Conservation (phyloP, 2,329 filamentous ascomycete genomes). For the Graphilbum ipis-grandicollis region DNA sequence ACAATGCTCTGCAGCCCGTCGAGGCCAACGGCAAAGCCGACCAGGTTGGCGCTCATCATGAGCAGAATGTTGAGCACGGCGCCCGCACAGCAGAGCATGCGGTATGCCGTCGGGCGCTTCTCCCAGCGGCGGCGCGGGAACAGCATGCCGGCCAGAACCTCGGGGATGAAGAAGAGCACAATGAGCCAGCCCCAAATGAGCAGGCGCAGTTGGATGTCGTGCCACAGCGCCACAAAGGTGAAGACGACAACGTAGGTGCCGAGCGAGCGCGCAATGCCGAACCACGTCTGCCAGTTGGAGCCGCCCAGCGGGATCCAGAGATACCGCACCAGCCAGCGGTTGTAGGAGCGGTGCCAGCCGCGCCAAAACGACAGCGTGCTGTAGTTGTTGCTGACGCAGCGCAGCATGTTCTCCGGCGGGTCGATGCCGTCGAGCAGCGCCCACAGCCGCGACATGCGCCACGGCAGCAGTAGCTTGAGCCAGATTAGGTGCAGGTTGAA, state of each 20-base stretch:
- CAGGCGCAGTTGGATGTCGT: constrained; percentile 81
- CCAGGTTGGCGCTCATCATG: constrained; percentile 91
- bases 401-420: constrained; percentile 94
- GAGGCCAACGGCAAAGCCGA: constrained; percentile 83
- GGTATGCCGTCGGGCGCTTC: constrained; percentile 50
- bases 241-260: constrained; percentile 73
- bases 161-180: constrained; percentile 82
- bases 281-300: constrained; percentile 27
- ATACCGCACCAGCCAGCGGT: constrained; percentile 87
- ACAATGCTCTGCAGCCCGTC: constrained; percentile 72
- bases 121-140: constrained; percentile 64
- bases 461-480: constrained; percentile 90
- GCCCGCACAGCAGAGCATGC: constrained; percentile 64
- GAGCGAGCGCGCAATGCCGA: constrained; percentile 38
- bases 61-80: constrained; percentile 73
- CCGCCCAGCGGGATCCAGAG: constrained; percentile 87
- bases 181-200: constrained; percentile 96
- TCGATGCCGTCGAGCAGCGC: constrained; percentile 78
- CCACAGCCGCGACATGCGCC: constrained; percentile 99
- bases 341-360: constrained; percentile 87
- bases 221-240: constrained; percentile 95
- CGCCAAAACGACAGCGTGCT: constrained; percentile 87
- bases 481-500: constrained; percentile 97
- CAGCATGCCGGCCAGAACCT: constrained; percentile 52
- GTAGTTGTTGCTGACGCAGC: constrained; percentile 92